Base-by-base conservation (phyloP, 768 basidiomycete genomes). In the Podaxis sp. region DNA sequence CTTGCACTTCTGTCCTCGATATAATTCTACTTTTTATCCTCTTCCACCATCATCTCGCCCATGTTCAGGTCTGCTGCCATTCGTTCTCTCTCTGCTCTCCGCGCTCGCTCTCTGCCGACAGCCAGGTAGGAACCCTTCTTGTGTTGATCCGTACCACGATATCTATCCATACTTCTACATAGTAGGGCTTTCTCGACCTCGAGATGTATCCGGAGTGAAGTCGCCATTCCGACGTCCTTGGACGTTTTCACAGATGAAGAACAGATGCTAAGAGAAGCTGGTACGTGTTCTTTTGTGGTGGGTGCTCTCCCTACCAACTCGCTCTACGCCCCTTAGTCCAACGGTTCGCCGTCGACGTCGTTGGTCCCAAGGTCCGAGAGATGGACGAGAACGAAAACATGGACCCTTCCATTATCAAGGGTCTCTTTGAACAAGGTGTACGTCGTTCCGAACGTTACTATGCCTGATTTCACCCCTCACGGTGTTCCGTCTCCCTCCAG, bases 321-420 rank as follows among this genome's bases (percentile, higher is more conserved):
- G 63, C 48, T n/a, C 65, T 61, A 52, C 33, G n/a, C 30, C 39
- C 28, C 53, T 8, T 70, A 94, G 96, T 98, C 24, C 82, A 82
- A 69, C 89, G 93, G 28, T 99, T 98, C 69, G 93, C 96, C 0
- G 80, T 84, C 57, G 95, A 99, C 57, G 88, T 96, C 30, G 86
- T 99, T 19, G 92, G 78, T 2, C 97, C 97, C 53, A 93, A 88
- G 74, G 96, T 97, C 63, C 84, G 88, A 22, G 95, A 96, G 74
- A 99, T 99, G 97, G 97, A 99, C 71, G 97, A 99, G 82, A 91
- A 88, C 60, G 96, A 99, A 76, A 78, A 74, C 61, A 99, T 99
- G 96, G 95, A 98, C 72, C 87, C 92, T 0, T 82, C 77, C 0
- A 74, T 99, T 65, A 93, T 99, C 71, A 81, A 90, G 69, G 93